These are phyloP conservation scores for Solanum aculeatissimum DNA, from an alignment of 305 asterid genomes.

Conservation along the genomic window DNA sequence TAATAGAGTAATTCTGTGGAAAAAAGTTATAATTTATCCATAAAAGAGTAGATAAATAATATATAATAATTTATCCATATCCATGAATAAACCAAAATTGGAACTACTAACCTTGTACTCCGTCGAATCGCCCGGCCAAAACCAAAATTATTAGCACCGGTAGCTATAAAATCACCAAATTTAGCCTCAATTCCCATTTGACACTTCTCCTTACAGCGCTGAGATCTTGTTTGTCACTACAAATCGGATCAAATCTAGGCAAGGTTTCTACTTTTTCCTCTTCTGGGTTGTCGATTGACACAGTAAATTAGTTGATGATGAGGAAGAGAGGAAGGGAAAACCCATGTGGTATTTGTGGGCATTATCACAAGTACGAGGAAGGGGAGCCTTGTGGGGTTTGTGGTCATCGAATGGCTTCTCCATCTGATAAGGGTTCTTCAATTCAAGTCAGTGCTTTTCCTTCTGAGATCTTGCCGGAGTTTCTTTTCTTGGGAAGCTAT, in stretches of 20 bases:
- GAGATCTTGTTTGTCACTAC: not conserved
- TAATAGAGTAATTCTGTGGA: too few relatives aligned
- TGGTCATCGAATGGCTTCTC: slow-evolving; percentile 68
- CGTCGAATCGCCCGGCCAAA: not conserved
- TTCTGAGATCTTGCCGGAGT: slow-evolving; percentile 81
- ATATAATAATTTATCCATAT: too few relatives aligned
- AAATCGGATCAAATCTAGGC: not conserved
- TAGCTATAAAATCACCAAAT: not conserved
- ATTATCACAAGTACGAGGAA: slow-evolving; percentile 89
- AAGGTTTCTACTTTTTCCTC: not conserved
- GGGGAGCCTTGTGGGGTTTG: slow-evolving; percentile 83
- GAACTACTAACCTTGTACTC: not conserved
- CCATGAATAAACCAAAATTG: too few relatives aligned
- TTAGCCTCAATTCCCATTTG: not conserved
- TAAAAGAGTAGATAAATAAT: too few relatives aligned
- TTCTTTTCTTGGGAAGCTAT: slow-evolving; percentile 74
- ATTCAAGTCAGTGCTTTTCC: slow-evolving; percentile 66
- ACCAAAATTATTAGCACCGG: not conserved
- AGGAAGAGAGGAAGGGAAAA: slow-evolving; percentile 89
- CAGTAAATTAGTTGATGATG: slow-evolving; percentile 15
- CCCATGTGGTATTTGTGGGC: slow-evolving; percentile 83
- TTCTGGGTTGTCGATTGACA: not conserved
- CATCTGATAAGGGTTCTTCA: slow-evolving; percentile 29
- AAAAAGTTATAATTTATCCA: too few relatives aligned
- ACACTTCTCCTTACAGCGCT: not conserved